Percentiles rank a stretch among this genome's conserved stretches.
Evolutionary conservation across 768 basidiomycete species (phyloP).

Genomic region (Ramaria sp.): DNA sequence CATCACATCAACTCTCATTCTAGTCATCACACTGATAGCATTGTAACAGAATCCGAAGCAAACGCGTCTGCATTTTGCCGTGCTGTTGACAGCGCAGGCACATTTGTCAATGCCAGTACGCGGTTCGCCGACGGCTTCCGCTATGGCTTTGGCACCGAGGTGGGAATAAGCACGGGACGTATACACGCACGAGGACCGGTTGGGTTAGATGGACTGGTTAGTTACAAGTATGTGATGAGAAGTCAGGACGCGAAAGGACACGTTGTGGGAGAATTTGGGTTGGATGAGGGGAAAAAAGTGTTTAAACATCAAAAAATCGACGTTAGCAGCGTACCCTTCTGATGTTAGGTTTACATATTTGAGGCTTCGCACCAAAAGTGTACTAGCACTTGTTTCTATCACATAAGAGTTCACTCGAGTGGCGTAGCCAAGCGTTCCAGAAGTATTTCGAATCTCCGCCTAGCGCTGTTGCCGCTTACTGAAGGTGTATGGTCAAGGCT

Average conservation of each 20-base stretch:
- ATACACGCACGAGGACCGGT: conserved; percentile 97
- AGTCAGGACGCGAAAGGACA: conserved; percentile 70
- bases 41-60: conserved; percentile 70
- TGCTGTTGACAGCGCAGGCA: conserved; percentile 86
- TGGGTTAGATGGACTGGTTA: conserved; percentile 85
- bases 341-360: conserved; percentile 3
- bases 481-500: conserved; percentile 2
- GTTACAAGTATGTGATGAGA: conserved; percentile 90
- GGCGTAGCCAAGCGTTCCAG: neutral
- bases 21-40: conserved; percentile 91
- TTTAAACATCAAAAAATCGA: conserved; percentile 54
- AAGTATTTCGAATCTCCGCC: conserved; percentile 1
- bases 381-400: neutral
- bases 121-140: conserved; percentile 95
- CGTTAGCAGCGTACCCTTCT: conserved; percentile 38
- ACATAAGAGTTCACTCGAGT: too few relatives aligned
- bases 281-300: conserved; percentile 53
- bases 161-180: conserved; percentile 93
- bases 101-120: conserved; percentile 91
- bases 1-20: conserved; percentile 86
- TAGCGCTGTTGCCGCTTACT: conserved; percentile 1
- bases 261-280: conserved; percentile 78
- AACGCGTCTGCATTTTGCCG: conserved; percentile 68
- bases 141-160: conserved; percentile 96
- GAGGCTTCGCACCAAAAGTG: neutral